These are phyloP conservation scores for Brachypodium distachyon DNA, from an alignment of 202 grass and related monocot genomes.

Conservation along the genomic window DNA sequence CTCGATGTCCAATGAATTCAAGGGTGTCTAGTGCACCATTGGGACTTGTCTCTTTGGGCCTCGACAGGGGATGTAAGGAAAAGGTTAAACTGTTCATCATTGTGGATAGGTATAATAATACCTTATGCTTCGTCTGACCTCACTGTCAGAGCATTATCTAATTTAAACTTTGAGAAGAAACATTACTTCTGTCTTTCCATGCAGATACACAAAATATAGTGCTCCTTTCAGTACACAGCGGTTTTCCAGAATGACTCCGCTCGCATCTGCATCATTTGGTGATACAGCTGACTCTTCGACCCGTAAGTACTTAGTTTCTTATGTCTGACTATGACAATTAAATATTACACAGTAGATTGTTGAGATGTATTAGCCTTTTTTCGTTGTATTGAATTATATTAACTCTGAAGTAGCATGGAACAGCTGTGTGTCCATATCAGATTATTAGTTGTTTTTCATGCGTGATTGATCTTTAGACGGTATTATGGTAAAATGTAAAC, in stretches of 20 bases:
- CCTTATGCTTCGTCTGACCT: background rate
- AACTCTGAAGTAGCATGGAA: background rate
- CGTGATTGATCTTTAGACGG: conserved; percentile 2
- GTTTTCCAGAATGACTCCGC: conserved; percentile 35
- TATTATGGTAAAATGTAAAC: background rate
- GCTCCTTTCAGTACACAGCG: conserved; percentile 15
- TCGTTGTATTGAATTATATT: background rate
- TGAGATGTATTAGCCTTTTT: conserved; percentile 7
- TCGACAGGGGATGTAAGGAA: conserved; percentile 20
- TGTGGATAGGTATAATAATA: conserved; percentile 42
- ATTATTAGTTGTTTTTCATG: background rate
- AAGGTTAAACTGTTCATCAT: conserved; percentile 31
- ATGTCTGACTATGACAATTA: background rate
- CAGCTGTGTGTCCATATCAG: background rate
- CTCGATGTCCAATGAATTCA: conserved; percentile 4
- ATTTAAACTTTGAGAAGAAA: background rate
- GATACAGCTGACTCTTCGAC: conserved; percentile 52
- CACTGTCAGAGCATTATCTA: background rate
- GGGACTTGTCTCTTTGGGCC: conserved; percentile 45
- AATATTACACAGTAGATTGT: background rate
- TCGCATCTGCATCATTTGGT: conserved; percentile 66
- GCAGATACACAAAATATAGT: conserved; percentile 35
- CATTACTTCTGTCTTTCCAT: conserved; percentile 4
- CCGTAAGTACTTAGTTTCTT: conserved; percentile 24
- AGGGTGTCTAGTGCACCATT: conserved; percentile 22